Conservation (phyloP, 768 basidiomycete species). For the Hemileccinum impolitum region DNA sequence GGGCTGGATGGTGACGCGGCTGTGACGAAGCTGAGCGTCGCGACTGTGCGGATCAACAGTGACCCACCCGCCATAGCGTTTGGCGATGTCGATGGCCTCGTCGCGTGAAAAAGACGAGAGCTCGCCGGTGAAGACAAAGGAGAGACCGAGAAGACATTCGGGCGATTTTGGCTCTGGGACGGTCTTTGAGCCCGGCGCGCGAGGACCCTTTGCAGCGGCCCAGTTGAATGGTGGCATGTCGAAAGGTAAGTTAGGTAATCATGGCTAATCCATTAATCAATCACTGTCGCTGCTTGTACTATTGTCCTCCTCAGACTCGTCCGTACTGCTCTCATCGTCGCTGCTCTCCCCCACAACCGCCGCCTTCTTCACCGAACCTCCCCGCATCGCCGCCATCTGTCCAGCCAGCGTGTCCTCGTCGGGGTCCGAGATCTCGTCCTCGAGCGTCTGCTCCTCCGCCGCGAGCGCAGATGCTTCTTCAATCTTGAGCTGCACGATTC, state of each 20-base stretch:
- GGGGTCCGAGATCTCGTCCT: conserved; percentile 97
- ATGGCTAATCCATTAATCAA: not conserved
- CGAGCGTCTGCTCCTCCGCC: conserved; percentile 57
- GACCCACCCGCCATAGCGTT: conserved; percentile 87
- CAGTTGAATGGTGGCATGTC: conserved; percentile 34
- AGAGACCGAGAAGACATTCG: conserved; percentile 79
- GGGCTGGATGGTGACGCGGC: conserved; percentile 82
- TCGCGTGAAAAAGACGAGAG: conserved; percentile 83
- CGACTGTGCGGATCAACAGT: not conserved
- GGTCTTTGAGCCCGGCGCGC: conserved; percentile 53
- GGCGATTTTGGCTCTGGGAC: conserved; percentile 72
- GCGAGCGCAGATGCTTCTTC: conserved; percentile 63
- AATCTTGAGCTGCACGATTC: conserved; percentile 64
- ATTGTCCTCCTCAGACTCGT: conserved; percentile 21
- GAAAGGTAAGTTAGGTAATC: not conserved
- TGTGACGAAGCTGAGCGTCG: conserved; percentile 27
- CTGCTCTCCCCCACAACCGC: conserved; percentile 38
- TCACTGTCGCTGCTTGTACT: conserved; percentile 30
- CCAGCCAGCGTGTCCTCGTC: conserved; percentile 96
- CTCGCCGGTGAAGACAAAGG: conserved; percentile 97
- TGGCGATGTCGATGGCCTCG: conserved; percentile 82
- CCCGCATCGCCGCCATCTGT: conserved; percentile 96
- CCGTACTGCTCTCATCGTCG: conserved; percentile 28
- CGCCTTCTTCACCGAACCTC: conserved; percentile 75
- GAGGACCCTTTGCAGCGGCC: conserved; percentile 54